phyloP scores from a whole-genome alignment of 208 protist genomes.

The Crithidia fasciculata region DNA sequence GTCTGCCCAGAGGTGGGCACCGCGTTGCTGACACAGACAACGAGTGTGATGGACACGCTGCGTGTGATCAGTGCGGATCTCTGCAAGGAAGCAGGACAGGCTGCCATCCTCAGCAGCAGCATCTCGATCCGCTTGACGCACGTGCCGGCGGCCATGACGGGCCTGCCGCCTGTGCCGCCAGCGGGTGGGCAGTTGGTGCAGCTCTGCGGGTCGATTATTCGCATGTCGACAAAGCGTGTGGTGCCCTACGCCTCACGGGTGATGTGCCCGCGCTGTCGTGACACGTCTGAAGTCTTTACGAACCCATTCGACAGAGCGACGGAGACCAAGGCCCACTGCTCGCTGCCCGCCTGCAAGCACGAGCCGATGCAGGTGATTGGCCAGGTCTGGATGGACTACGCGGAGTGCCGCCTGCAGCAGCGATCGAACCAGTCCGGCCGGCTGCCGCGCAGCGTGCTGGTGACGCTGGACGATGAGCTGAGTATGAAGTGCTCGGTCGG shows the following conservation, averaged over 20 bases:
- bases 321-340: conserved; percentile 49
- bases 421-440: conserved; percentile 71
- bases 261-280: conserved; percentile 75
- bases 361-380: conserved; percentile 77
- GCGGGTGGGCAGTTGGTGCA: conserved; percentile 66
- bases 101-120: conserved; percentile 40
- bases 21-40: conserved; percentile 54
- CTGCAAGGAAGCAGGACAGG: conserved; percentile 54
- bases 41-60: conserved; percentile 50
- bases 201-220: conserved; percentile 83
- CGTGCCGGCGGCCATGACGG: conserved; percentile 53
- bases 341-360: conserved; percentile 55
- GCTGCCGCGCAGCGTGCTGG: conserved; percentile 77
- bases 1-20: conserved; percentile 50
- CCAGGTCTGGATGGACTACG: conserved; percentile 90
- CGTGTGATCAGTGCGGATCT: conserved; percentile 52
- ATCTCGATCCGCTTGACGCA: conserved; percentile 77
- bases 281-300: conserved; percentile 48
- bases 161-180: conserved; percentile 68
- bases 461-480: conserved; percentile 88
- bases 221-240: conserved; percentile 81
- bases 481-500: conserved; percentile 80
- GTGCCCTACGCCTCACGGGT: conserved; percentile 71
- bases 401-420: conserved; percentile 89
- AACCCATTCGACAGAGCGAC: conserved; percentile 74